Percentiles rank a stretch among this genome's conserved stretches.
Evolutionary conservation across 2,329 filamentous ascomycete genomes (phyloP).

Genomic region (Nannizzia gypsea): DNA sequence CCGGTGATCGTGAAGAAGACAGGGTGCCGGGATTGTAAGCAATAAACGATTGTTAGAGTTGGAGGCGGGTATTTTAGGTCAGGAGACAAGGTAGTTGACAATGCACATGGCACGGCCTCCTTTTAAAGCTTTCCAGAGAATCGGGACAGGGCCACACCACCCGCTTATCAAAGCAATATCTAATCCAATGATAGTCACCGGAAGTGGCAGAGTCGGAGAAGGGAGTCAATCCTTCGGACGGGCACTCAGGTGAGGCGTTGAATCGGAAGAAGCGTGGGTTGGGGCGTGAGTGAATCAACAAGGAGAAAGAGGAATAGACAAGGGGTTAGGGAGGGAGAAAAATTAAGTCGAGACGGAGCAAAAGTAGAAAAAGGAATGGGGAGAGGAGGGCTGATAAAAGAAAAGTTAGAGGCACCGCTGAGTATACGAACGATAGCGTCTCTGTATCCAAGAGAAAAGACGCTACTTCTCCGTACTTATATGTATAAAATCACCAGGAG

Average conservation of each 20-base stretch:
- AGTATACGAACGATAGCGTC: background rate
- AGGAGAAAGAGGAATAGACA: background rate
- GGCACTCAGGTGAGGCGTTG: background rate
- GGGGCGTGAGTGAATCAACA: background rate
- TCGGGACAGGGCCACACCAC: slow-evolving; percentile 15
- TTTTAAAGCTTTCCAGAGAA: slow-evolving; percentile 16
- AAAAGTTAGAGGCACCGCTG: background rate
- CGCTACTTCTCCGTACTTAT: background rate
- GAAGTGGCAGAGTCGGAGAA: background rate
- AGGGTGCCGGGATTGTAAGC: background rate
- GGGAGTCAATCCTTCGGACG: background rate
- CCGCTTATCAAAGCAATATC: slow-evolving; percentile 1
- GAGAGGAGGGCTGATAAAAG: background rate
- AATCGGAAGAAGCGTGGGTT: background rate
- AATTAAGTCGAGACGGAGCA: background rate
- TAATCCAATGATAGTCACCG: slow-evolving; percentile 3
- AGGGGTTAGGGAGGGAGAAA: background rate
- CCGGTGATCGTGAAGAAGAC: slow-evolving; percentile 1
- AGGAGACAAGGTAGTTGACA: slow-evolving; percentile 1
- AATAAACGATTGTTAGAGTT: slow-evolving; percentile 1
- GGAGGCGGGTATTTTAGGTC: slow-evolving; percentile 7
- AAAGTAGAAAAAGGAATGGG: slow-evolving; percentile 5
- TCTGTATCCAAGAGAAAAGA: background rate
- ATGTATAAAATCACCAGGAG: slow-evolving; percentile 1
- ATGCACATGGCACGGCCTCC: slow-evolving; percentile 15